A percentile compares a stretch with the other conserved stretches of the same genome.
phyloP scores from a whole-genome alignment of 768 basidiomycete genomes.

The Leccinum barrowsii region DNA sequence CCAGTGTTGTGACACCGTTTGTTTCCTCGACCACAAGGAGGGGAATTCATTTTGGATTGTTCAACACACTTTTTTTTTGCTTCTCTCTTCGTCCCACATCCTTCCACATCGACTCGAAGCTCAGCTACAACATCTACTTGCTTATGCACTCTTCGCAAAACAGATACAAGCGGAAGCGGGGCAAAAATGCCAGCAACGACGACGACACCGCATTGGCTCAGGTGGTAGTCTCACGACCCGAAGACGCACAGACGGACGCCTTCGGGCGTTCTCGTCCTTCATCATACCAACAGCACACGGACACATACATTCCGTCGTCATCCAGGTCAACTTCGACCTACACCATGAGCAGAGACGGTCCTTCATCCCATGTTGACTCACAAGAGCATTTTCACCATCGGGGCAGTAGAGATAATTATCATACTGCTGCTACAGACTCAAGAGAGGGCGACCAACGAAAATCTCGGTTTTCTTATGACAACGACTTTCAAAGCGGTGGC shows the following conservation, averaged over 20 bases:
- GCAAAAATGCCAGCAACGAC: constrained; percentile 48
- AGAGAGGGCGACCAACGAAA: constrained; percentile 48
- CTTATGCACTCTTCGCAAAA: constrained; percentile 38
- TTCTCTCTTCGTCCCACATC: constrained; percentile 18
- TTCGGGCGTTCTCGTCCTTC: constrained; percentile 52
- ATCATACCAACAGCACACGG: constrained; percentile 37
- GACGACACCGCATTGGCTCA: constrained; percentile 39
- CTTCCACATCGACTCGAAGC: constrained; percentile 18
- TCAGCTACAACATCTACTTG: constrained; percentile 17
- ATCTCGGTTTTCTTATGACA: constrained; percentile 37
- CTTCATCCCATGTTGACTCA: constrained; percentile 47
- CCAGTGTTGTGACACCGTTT: constrained; percentile 13
- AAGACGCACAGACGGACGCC: constrained; percentile 50
- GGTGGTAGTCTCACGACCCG: constrained; percentile 42
- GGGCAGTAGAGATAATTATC: constrained; percentile 48
- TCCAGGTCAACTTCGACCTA: constrained; percentile 44
- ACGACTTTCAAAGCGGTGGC: constrained; percentile 37
- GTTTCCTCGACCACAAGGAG: constrained; percentile 22
- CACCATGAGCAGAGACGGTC: constrained; percentile 48
- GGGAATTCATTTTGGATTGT: constrained; percentile 24
- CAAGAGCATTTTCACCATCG: constrained; percentile 43
- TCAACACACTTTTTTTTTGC: constrained; percentile 31
- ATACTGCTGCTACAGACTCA: constrained; percentile 32
- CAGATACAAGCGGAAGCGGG: constrained; percentile 50
- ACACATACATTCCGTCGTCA: constrained; percentile 44